phyloP scores from a whole-genome alignment of 2,329 filamentous ascomycete genomes.

The Beauveria scarabaeidicola region DNA sequence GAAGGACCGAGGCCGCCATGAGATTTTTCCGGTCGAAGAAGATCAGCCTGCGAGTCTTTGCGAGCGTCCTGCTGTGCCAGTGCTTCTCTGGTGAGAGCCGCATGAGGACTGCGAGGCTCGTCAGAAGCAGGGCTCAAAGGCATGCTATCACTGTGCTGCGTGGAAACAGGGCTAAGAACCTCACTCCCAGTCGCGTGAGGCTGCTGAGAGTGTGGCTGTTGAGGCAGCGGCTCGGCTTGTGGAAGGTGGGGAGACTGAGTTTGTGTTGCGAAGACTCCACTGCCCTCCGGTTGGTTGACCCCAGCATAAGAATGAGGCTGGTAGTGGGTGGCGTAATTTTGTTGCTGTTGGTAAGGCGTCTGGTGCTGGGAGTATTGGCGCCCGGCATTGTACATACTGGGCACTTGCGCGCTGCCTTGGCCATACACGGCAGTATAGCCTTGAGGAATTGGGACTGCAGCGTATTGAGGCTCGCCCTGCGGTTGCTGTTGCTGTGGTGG shows the following conservation, averaged over 20 bases:
- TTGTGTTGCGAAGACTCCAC: not conserved
- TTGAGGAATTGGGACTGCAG: constrained; percentile 2
- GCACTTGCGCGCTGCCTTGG: not conserved
- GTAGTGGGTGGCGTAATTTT: not conserved
- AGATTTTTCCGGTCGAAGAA: not conserved
- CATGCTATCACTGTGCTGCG: not conserved
- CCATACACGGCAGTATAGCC: constrained; percentile 5
- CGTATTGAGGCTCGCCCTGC: constrained; percentile 11
- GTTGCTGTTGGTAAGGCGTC: not conserved
- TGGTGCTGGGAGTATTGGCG: not conserved
- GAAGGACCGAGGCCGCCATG: not conserved
- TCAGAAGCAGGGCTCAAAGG: not conserved
- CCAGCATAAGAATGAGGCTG: not conserved
- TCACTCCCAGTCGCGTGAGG: not conserved
- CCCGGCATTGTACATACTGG: not conserved
- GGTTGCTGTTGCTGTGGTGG: constrained; percentile 4
- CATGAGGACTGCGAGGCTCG: not conserved
- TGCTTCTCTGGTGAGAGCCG: not conserved
- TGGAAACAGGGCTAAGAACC: not conserved
- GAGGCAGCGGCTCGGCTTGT: not conserved
- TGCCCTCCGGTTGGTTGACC: not conserved
- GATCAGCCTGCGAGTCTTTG: not conserved
- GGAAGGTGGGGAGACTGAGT: not conserved
- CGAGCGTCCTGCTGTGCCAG: not conserved
- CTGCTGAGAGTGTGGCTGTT: not conserved